Base-by-base conservation (phyloP, 768 basidiomycete genomes). In the Phlebiopsis gigantea region DNA sequence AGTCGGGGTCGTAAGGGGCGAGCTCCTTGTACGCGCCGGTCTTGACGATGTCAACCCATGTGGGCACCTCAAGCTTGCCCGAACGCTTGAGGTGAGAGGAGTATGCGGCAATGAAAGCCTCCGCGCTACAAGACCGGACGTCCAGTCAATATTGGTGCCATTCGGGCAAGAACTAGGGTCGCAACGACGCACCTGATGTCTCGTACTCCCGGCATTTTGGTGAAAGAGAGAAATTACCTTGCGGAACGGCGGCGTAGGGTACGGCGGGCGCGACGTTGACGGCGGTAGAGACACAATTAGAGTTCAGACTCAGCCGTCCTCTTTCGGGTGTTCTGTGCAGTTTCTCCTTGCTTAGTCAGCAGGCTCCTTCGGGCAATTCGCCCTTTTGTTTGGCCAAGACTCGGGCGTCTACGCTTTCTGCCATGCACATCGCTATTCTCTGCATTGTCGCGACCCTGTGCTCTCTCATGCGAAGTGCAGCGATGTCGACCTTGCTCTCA, bases 31-130 rank as follows among this genome's bases (percentile, higher is more conserved):
- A 94, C 58, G 89, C 78, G 72, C 92, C 96, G 60, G 97, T 99
- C 82, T 99, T 99, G 72, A 99, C 97, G 66, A 98, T 78, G 74
- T 97, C 96, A 60, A 91, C 96, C 96, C 96, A 98, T 75, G 85
- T 87, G 65, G 96, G 96, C 60, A 98, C 91, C 79, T 99, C 95
- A 69, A 99, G 91, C 81, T 98, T 98, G 75, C 97, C 97, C 62
- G 93, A 94, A 65, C 94, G 89, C 79, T 98, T 98, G 71, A 98
- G 81, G 76, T 98, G 94, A 70, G 90, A 93, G 69, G 94, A 79
- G 76, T 98, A 98, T 66, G 94, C 94, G 60, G 81, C 67, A 75
- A 98, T 97, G 79, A 98, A 98, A 61, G 84, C 85, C 61, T 94
- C 92, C 71, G 94, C 90, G 76, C 94, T 97, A 72, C 24, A 57